phyloP scores from a whole-genome alignment of 2,329 filamentous ascomycete genomes.

The Pestalotiopsis sp. region DNA sequence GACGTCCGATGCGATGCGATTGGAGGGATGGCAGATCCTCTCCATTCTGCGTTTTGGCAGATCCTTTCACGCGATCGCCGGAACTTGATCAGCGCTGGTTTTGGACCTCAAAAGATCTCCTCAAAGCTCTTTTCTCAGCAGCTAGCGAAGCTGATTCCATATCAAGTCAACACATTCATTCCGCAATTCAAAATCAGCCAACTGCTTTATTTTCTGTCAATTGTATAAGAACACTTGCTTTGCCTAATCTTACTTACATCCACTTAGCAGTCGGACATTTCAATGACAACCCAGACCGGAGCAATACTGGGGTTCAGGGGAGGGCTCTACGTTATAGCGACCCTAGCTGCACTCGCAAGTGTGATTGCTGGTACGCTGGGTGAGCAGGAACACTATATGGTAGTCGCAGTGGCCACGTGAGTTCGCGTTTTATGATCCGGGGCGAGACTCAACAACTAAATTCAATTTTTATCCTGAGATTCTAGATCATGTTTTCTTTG shows the following conservation, averaged over 20 bases:
- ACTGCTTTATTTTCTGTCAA: too few species aligned
- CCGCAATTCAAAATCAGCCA: too few species aligned
- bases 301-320: background rate
- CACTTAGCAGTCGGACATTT: background rate
- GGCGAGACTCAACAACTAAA: background rate
- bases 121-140: too few species aligned
- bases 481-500: background rate
- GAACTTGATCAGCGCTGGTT: too few species aligned
- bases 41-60: too few species aligned
- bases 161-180: too few species aligned
- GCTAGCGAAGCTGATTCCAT: too few species aligned
- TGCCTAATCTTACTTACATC: background rate
- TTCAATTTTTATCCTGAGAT: background rate
- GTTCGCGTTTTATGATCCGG: background rate
- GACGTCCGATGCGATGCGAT: too few species aligned
- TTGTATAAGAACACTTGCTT: too few species aligned
- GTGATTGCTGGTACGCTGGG: background rate
- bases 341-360: background rate
- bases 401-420: background rate
- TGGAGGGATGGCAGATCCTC: too few species aligned
- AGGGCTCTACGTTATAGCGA: background rate
- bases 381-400: background rate
- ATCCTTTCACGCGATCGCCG: too few species aligned
- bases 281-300: background rate
- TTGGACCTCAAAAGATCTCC: too few species aligned